Conservation (phyloP, 2,329 filamentous ascomycete species). For the Cladosporium sp. region DNA sequence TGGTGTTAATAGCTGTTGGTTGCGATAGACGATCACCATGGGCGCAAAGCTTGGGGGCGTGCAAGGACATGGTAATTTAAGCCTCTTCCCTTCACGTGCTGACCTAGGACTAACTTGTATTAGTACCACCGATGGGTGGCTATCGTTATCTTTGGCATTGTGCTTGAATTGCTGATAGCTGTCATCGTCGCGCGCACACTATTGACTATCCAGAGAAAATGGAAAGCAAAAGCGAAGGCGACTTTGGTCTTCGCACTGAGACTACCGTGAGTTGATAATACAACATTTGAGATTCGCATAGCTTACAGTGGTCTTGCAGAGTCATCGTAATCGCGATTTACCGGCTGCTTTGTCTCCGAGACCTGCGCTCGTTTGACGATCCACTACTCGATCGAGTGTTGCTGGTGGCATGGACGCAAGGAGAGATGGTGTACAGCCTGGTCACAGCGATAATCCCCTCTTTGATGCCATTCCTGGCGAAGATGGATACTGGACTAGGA, state of each 20-base stretch:
- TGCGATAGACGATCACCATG: not conserved
- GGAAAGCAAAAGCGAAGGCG: slow-evolving; percentile 7
- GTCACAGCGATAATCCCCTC: not conserved
- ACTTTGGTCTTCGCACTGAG: not conserved
- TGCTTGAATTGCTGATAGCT: not conserved
- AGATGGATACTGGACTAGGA: slow-evolving; percentile 4
- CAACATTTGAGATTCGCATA: not conserved
- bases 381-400: not conserved
- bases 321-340: slow-evolving; percentile 3
- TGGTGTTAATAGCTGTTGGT: slow-evolving; percentile 4
- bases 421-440: slow-evolving; percentile 4
- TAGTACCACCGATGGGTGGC: too few species aligned
- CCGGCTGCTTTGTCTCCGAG: not conserved
- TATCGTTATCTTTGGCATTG: not conserved
- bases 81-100: not conserved
- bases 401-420: slow-evolving; percentile 3
- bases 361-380: not conserved
- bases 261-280: not conserved
- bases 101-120: too few species aligned
- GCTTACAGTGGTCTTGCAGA: not conserved
- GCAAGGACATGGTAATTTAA: not conserved
- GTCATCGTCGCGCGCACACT: not conserved
- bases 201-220: not conserved
- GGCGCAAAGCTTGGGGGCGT: not conserved
- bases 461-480: slow-evolving; percentile 6